These are phyloP conservation scores for Monosporozyma aerobia DNA, from an alignment of 805 yeast species.

Conservation along the genomic window DNA sequence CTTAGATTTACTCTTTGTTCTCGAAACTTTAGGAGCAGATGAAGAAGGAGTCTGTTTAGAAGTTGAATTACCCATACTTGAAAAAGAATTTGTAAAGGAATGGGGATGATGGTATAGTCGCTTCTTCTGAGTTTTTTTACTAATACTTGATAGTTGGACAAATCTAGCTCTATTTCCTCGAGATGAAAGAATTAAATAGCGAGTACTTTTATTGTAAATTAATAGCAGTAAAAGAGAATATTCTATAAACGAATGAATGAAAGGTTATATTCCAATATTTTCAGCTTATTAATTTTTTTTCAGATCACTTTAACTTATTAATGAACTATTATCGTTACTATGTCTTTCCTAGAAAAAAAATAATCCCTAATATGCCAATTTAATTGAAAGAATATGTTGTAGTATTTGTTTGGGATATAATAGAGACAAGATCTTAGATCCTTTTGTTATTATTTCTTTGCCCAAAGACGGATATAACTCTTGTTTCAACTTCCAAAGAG, in stretches of 20 bases:
- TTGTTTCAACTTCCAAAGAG: neutral
- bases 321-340: neutral
- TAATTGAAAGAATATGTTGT: neutral
- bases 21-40: conserved; percentile 2
- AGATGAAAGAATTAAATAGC: neutral
- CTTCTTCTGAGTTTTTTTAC: neutral
- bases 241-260: neutral
- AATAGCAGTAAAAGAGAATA: neutral
- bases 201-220: neutral
- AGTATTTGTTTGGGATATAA: neutral
- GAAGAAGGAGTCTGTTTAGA: conserved; percentile 31
- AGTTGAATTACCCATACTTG: conserved; percentile 42
- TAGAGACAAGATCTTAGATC: neutral
- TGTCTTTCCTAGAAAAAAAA: neutral
- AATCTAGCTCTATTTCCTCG: neutral
- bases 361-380: neutral
- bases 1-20: neutral
- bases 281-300: neutral
- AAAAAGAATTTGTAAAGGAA: neutral
- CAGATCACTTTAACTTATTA: neutral
- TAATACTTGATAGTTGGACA: no score
- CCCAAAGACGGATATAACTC: neutral
- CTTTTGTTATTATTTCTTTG: neutral
- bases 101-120: neutral
- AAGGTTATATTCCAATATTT: neutral